phyloP scores from a whole-genome alignment of 345 rosid species.

The Populus nigra region DNA sequence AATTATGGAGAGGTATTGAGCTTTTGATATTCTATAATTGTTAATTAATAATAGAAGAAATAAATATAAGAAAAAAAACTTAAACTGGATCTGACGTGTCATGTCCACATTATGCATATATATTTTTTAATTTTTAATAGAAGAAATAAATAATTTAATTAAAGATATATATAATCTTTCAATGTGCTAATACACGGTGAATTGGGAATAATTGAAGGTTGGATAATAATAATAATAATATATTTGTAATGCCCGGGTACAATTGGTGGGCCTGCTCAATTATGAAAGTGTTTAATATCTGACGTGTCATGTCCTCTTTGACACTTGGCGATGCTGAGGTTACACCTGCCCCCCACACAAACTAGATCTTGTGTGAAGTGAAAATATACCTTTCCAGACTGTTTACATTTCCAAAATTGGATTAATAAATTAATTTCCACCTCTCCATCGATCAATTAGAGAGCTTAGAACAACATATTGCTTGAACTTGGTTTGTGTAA shows the following conservation, averaged over 20 bases:
- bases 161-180: too few relatives aligned
- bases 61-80: too few relatives aligned
- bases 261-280: conserved; percentile 25
- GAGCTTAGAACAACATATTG: too few relatives aligned
- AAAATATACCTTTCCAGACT: not conserved
- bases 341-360: not conserved
- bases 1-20: not conserved
- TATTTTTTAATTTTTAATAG: too few relatives aligned
- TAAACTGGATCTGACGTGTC: too few relatives aligned
- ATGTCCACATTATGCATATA: too few relatives aligned
- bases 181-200: too few relatives aligned
- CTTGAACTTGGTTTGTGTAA: not conserved
- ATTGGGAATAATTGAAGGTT: not conserved
- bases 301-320: conserved; percentile 11
- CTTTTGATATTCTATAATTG: not conserved
- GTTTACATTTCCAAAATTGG: not conserved
- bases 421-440: too few relatives aligned
- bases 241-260: not conserved
- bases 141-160: too few relatives aligned
- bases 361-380: not conserved
- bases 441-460: not conserved
- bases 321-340: conserved; percentile 19
- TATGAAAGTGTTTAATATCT: not conserved
- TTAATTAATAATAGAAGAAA: too few relatives aligned
- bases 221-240: not conserved